These are phyloP conservation scores for Botrytis porri DNA, from an alignment of 2,329 filamentous ascomycete genomes.

Conservation along the genomic window DNA sequence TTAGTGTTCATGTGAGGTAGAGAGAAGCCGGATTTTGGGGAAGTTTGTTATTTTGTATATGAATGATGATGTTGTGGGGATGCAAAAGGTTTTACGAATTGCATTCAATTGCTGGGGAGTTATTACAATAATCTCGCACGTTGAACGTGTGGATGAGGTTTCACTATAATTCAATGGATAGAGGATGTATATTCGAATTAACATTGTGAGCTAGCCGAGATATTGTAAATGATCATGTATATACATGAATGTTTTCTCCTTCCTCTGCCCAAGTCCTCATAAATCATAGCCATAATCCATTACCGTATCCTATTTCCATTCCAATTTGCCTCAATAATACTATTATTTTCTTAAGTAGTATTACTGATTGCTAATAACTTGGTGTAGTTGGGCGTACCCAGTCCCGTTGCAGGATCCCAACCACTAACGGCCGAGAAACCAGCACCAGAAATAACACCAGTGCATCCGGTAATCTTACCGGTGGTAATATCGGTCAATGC, in stretches of 20 bases:
- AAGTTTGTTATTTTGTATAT: neutral
- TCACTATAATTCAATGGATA: neutral
- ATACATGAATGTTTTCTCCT: neutral
- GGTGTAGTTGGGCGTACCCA: constrained; percentile 43
- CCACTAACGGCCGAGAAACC: constrained; percentile 29
- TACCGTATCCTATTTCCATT: neutral
- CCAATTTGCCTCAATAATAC: neutral
- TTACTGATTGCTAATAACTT: constrained; percentile 25
- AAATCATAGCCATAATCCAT: constrained; percentile 3
- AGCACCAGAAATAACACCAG: constrained; percentile 25
- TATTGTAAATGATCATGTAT: neutral
- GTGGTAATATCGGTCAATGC: constrained; percentile 44
- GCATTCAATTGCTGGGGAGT: neutral
- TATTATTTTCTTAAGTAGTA: neutral
- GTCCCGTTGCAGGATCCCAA: constrained; percentile 49
- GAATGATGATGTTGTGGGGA: neutral
- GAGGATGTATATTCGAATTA: neutral
- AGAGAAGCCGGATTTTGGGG: neutral
- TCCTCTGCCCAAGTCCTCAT: neutral
- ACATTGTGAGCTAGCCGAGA: neutral
- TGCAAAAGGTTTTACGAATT: neutral
- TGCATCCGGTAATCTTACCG: constrained; percentile 43
- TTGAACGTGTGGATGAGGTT: neutral
- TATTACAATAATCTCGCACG: neutral
- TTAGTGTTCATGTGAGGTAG: neutral